A percentile compares a stretch with the other conserved stretches of the same genome.
phyloP scores from a whole-genome alignment of 2,329 filamentous ascomycete species.

The Nakataea oryzae region DNA sequence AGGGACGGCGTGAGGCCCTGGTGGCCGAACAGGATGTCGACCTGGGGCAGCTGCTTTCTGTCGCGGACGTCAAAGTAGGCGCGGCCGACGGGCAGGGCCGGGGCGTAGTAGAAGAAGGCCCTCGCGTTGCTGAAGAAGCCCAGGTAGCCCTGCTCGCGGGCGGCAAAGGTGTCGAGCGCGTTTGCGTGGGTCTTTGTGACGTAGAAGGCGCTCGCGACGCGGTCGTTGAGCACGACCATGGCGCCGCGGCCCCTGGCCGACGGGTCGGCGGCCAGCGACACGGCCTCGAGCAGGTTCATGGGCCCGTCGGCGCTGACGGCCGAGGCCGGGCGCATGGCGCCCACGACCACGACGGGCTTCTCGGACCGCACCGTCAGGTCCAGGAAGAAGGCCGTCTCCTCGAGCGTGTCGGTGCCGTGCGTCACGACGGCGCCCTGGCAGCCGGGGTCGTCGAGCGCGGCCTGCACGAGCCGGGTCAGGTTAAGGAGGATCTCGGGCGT shows the following conservation, averaged over 20 bases:
- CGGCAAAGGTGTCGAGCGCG: slow-evolving; percentile 50
- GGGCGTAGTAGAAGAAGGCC: slow-evolving; percentile 49
- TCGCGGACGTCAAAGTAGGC: slow-evolving; percentile 28
- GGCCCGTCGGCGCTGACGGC: slow-evolving; percentile 53
- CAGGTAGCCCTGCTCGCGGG: slow-evolving; percentile 43
- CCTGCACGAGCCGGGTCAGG: slow-evolving; percentile 35
- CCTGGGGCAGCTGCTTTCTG: slow-evolving; percentile 32
- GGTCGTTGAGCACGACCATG: slow-evolving; percentile 52
- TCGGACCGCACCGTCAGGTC: slow-evolving; percentile 43
- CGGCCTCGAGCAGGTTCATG: slow-evolving; percentile 46
- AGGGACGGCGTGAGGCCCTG: slow-evolving; percentile 39
- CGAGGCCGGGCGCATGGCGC: slow-evolving; percentile 53
- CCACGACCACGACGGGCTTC: slow-evolving; percentile 50
- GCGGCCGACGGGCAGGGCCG: slow-evolving; percentile 35
- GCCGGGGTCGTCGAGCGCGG: slow-evolving; percentile 30
- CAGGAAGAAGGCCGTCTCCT: slow-evolving; percentile 54
- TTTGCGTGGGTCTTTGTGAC: slow-evolving; percentile 54
- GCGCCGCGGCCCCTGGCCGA: slow-evolving; percentile 38
- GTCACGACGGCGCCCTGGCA: slow-evolving; percentile 45
- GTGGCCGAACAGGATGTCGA: slow-evolving; percentile 46
- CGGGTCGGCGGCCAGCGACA: slow-evolving; percentile 39
- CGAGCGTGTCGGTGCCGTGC: slow-evolving; percentile 55
- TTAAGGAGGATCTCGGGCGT: slow-evolving; percentile 36
- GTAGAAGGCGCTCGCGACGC: slow-evolving; percentile 47
- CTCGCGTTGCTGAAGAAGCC: slow-evolving; percentile 47